phyloP scores from a whole-genome alignment of 139 green algal species.

The Chlamydomonas sphaeroides region DNA sequence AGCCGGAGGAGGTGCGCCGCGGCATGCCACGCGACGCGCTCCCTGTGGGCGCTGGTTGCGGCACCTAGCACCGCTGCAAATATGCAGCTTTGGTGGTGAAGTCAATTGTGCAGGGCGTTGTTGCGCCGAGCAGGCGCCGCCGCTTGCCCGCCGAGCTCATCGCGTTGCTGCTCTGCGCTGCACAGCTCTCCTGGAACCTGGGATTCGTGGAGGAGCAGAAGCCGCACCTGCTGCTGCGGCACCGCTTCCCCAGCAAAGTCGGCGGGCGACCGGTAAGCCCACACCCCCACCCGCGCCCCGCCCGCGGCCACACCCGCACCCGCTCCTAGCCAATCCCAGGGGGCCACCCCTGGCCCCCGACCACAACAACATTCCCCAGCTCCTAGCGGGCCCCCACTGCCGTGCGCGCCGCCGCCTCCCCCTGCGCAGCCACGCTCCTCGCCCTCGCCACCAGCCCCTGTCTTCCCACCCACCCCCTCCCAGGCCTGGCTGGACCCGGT shows the following conservation, averaged over 20 bases:
- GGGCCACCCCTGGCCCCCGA: too few relatives aligned
- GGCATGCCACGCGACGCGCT: too few relatives aligned
- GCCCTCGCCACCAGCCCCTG: not conserved
- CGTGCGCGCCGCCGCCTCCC: too few relatives aligned
- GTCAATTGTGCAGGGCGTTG: not conserved
- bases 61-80: too few relatives aligned
- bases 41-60: too few relatives aligned
- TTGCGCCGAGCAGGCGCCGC: not conserved
- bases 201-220: constrained; percentile 36
- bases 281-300: too few relatives aligned
- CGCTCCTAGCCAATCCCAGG: too few relatives aligned
- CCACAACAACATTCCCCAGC: too few relatives aligned
- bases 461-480: not conserved
- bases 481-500: constrained; percentile 86
- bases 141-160: not conserved
- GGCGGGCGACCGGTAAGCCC: constrained; percentile 75
- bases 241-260: constrained; percentile 85
- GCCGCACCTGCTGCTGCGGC: constrained; percentile 64
- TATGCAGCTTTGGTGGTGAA: too few relatives aligned
- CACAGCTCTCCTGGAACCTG: constrained; percentile 32
- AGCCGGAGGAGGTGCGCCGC: constrained; percentile 9
- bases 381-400: too few relatives aligned
- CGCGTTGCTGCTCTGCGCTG: not conserved
- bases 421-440: not conserved
- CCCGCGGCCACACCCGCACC: too few relatives aligned